These are phyloP conservation scores for Agastache rugosa DNA, from an alignment of 257 asterid genomes.

Conservation along the genomic window DNA sequence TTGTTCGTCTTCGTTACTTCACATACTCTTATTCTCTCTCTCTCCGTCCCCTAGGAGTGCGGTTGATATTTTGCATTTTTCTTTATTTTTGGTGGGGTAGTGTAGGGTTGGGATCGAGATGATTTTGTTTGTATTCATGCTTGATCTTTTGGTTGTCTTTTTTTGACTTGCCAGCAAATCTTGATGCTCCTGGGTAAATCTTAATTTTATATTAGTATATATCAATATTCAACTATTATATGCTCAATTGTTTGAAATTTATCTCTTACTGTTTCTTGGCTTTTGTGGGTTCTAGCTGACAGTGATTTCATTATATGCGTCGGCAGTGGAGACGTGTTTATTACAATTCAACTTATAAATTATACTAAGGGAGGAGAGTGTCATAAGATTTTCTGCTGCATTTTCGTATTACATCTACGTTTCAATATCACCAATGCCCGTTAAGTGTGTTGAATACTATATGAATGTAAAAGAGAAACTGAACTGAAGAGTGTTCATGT, in stretches of 20 bases:
- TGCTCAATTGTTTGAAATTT: constrained; percentile 7
- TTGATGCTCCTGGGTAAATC: constrained; percentile 29
- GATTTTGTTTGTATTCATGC: constrained; percentile 29
- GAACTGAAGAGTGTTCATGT: not conserved
- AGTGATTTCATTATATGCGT: constrained; percentile 17
- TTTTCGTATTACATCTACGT: not conserved
- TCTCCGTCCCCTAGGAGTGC: not conserved
- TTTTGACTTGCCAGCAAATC: constrained; percentile 43
- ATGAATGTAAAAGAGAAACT: not conserved
- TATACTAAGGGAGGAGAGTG: constrained; percentile 6
- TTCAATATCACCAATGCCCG: not conserved
- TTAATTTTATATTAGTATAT: constrained; percentile 18
- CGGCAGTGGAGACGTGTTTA: not conserved
- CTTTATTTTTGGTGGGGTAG: constrained; percentile 13
- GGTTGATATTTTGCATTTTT: not conserved
- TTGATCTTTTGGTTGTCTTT: constrained; percentile 37
- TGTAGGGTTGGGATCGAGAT: constrained; percentile 6
- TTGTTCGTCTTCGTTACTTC: constrained; percentile 14
- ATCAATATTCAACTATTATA: constrained; percentile 21
- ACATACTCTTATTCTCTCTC: not conserved
- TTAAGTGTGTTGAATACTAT: not conserved
- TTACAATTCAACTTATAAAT: constrained; percentile 4
- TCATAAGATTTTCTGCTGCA: not conserved
- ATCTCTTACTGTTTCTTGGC: constrained; percentile 24
- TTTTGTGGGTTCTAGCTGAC: constrained; percentile 8